Conservation (phyloP, 768 basidiomycete genomes). For the Trametes meyenii region DNA sequence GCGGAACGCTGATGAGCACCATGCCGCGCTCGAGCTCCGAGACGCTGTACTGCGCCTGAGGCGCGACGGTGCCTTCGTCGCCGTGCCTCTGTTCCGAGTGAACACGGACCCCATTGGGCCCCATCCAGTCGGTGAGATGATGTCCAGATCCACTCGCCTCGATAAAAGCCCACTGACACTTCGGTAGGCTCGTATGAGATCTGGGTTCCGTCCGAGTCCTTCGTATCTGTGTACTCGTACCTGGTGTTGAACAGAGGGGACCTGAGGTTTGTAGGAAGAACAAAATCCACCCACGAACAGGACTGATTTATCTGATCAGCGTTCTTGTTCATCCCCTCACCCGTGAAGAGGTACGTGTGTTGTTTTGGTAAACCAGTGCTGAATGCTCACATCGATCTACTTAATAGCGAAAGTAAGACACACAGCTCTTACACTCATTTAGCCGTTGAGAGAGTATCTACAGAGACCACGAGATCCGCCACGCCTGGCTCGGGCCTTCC, state of each 20-base stretch:
- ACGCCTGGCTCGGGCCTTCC: slow-evolving; percentile 74
- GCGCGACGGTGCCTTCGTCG: slow-evolving; percentile 77
- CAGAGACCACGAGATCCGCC: slow-evolving; percentile 73
- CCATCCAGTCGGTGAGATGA: slow-evolving; percentile 68
- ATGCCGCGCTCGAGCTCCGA: slow-evolving; percentile 66
- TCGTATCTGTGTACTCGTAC: slow-evolving; percentile 76
- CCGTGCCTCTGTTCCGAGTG: slow-evolving; percentile 74
- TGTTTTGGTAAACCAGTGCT: not conserved
- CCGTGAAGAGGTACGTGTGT: slow-evolving; percentile 56
- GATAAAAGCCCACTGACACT: not conserved
- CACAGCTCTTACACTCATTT: not conserved
- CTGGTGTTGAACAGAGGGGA: slow-evolving; percentile 66
- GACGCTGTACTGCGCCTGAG: slow-evolving; percentile 73
- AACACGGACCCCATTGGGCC: slow-evolving; percentile 72
- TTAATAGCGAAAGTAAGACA: slow-evolving; percentile 53
- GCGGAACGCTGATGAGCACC: slow-evolving; percentile 59
- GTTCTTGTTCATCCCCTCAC: slow-evolving; percentile 78
- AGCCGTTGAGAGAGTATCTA: not conserved
- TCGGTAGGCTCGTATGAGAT: slow-evolving; percentile 75
- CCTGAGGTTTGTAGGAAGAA: slow-evolving; percentile 52
- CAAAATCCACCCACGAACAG: too few species aligned
- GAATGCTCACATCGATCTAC: not conserved
- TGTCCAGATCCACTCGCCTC: not conserved
- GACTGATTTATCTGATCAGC: slow-evolving; percentile 38
- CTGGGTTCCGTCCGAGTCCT: slow-evolving; percentile 78